phyloP scores from a whole-genome alignment of 2,329 filamentous ascomycete species.

The Aspergillus thermomutatus region DNA sequence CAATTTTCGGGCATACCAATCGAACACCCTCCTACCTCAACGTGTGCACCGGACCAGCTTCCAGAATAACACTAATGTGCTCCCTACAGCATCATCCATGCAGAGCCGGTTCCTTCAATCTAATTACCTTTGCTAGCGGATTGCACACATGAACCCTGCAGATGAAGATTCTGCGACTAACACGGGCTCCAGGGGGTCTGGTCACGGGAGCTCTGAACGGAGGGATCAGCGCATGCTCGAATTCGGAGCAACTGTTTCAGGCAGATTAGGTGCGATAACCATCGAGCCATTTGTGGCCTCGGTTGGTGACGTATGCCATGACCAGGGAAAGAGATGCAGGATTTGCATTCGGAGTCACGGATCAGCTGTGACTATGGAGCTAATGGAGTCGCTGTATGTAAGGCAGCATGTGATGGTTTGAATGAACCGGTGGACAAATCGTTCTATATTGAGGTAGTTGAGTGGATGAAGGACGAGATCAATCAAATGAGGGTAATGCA shows the following conservation, averaged over 20 bases:
- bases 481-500: too few relatives aligned
- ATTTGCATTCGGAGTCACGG: not conserved
- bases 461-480: not conserved
- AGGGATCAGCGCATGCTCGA: too few relatives aligned
- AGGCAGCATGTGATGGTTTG: not conserved
- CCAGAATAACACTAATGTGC: too few relatives aligned
- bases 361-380: not conserved
- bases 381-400: not conserved
- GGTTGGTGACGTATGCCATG: not conserved
- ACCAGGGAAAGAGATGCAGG: not conserved
- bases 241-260: not conserved
- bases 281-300: not conserved
- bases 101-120: not conserved
- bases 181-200: too few relatives aligned
- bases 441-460: not conserved
- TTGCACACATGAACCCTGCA: not conserved
- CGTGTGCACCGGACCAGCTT: not conserved
- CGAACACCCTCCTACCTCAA: not conserved
- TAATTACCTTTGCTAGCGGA: not conserved
- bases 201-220: too few relatives aligned
- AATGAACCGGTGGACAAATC: not conserved
- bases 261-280: not conserved
- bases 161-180: not conserved
- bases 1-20: too few relatives aligned
- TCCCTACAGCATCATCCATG: not conserved